These are phyloP conservation scores for Fulvia fulva DNA, from an alignment of 2,329 filamentous ascomycete species.

Conservation along the genomic window DNA sequence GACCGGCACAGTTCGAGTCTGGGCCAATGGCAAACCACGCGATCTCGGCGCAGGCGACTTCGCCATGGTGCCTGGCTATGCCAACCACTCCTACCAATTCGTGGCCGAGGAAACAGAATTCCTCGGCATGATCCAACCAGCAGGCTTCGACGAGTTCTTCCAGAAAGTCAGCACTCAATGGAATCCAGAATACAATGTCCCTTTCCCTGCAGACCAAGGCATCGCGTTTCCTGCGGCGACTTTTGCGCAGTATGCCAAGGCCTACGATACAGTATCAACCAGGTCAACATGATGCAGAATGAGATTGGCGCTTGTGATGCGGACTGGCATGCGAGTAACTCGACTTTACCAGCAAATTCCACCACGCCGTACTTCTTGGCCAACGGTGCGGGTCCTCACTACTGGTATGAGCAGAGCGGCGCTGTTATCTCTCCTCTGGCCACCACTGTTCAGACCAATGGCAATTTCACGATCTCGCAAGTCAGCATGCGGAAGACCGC, in stretches of 20 bases:
- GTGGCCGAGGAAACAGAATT: constrained; percentile 15
- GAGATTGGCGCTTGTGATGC: background rate
- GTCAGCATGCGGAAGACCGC: constrained; percentile 6
- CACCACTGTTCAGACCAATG: constrained; percentile 10
- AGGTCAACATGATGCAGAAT: constrained; percentile 5
- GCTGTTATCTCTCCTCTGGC: constrained; percentile 16
- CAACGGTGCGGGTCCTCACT: constrained; percentile 15
- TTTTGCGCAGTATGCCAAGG: background rate
- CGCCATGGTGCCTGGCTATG: constrained; percentile 13
- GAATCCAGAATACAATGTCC: constrained; percentile 13
- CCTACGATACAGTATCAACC: constrained; percentile 14
- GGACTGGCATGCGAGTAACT: constrained; percentile 10
- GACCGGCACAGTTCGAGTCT: constrained; percentile 9
- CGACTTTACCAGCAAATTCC: constrained; percentile 8
- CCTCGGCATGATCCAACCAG: constrained; percentile 15
- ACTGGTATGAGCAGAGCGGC: constrained; percentile 12
- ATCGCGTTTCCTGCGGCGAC: constrained; percentile 5
- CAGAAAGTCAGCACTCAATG: constrained; percentile 11
- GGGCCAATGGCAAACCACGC: constrained; percentile 10
- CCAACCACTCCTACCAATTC: constrained; percentile 16
- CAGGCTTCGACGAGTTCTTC: constrained; percentile 19
- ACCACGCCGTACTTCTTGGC: constrained; percentile 15
- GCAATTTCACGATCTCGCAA: constrained; percentile 16
- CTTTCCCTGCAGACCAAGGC: constrained; percentile 14
- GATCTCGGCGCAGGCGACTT: constrained; percentile 15